Conservation (phyloP, 176 grass and related monocot genomes). For the Carex parvula region DNA sequence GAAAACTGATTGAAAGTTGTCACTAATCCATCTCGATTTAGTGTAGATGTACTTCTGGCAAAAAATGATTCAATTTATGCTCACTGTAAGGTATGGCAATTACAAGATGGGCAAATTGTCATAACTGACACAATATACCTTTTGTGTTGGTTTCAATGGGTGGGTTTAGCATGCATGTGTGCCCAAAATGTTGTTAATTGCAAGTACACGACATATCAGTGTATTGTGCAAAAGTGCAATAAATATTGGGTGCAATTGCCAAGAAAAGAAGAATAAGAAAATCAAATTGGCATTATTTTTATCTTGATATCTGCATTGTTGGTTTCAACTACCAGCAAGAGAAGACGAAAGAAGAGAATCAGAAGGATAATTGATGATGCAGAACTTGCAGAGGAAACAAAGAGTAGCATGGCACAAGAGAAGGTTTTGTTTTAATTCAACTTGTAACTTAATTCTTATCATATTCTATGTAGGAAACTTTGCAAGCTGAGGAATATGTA, state of each 20-base stretch:
- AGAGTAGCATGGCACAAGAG: slow-evolving; percentile 83
- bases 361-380: slow-evolving; percentile 94
- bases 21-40: background rate
- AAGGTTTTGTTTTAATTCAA: slow-evolving; percentile 55
- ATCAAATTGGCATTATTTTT: slow-evolving; percentile 19
- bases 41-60: background rate
- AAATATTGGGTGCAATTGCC: background rate
- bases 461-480: background rate
- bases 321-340: slow-evolving; percentile 38
- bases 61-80: slow-evolving; percentile 6
- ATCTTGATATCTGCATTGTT: background rate
- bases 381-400: slow-evolving; percentile 95
- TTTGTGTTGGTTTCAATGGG: background rate
- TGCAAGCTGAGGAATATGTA: background rate
- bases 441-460: slow-evolving; percentile 1
- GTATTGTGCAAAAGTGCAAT: background rate
- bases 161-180: background rate
- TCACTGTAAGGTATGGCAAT: background rate
- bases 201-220: background rate
- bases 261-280: slow-evolving; percentile 2
- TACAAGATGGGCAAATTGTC: background rate
- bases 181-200: background rate
- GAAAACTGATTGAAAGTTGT: background rate
- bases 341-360: slow-evolving; percentile 72
- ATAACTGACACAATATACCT: background rate